Evolutionary conservation across 805 yeast species (phyloP).

Genomic region (Sugiyamaella valdiviana): DNA sequence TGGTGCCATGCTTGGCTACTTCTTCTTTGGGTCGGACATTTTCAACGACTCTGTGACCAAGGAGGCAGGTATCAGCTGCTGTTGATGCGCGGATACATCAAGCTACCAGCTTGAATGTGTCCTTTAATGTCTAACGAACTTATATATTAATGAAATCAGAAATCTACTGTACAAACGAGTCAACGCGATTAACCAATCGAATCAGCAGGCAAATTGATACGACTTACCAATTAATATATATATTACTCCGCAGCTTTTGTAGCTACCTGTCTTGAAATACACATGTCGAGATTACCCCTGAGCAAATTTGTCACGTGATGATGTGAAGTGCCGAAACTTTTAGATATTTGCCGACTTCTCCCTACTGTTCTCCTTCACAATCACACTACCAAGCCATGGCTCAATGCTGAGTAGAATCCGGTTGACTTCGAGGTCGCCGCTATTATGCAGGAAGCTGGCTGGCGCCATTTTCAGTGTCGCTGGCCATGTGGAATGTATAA

Average conservation of each 20-base stretch:
- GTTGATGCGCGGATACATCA: slow-evolving; percentile 3
- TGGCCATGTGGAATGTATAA: no score
- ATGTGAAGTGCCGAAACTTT: neutral
- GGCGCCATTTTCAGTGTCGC: no score
- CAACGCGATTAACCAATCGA: neutral
- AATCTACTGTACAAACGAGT: neutral
- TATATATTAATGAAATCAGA: neutral
- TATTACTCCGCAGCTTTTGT: no score
- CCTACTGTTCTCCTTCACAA: neutral
- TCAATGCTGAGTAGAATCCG: neutral
- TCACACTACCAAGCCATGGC: neutral
- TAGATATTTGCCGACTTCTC: no score
- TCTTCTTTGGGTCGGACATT: slow-evolving; percentile 45
- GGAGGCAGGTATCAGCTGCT: slow-evolving; percentile 16
- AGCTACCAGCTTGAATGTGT: neutral
- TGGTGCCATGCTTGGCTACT: slow-evolving; percentile 55
- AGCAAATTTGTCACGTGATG: neutral
- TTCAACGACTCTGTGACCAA: slow-evolving; percentile 28
- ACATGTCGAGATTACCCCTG: no score
- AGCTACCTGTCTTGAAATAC: no score
- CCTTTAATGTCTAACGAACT: neutral
- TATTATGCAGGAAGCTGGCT: neutral
- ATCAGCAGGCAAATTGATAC: no score
- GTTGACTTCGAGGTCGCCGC: neutral
- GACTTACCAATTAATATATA: no score